phyloP scores from a whole-genome alignment of 176 grass and related monocot genomes.

The Bolboschoenus planiculmis region DNA sequence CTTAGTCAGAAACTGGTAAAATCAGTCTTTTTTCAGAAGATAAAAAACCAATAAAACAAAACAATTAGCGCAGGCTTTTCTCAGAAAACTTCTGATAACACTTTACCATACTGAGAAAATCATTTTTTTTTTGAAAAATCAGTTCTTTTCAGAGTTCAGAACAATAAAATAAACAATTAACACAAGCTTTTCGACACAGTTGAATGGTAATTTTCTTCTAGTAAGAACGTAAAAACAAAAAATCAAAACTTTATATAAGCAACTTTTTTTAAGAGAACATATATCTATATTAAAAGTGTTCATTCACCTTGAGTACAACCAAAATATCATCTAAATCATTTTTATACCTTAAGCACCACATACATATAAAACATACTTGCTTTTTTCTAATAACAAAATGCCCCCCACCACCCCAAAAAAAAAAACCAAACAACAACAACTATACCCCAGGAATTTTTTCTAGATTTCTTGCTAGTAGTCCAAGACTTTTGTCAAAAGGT shows the following conservation, averaged over 20 bases:
- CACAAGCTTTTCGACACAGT: not conserved
- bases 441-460: not conserved
- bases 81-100: not conserved
- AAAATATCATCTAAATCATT: conserved; percentile 14
- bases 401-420: too few species aligned
- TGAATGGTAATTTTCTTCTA: not conserved
- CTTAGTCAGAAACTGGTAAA: conserved; percentile 1
- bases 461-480: conserved; percentile 23
- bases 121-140: too few species aligned
- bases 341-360: not conserved
- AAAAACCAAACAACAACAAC: too few species aligned
- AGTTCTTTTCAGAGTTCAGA: conserved; percentile 22
- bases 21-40: not conserved
- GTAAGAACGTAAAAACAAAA: not conserved
- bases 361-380: conserved; percentile 9
- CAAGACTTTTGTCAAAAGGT: not conserved
- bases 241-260: conserved; percentile 13
- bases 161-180: conserved; percentile 9
- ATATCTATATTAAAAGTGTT: not conserved
- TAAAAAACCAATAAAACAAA: conserved; percentile 22
- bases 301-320: not conserved
- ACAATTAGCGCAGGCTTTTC: not conserved
- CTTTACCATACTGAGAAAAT: not conserved
- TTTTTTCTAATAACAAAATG: conserved; percentile 17
- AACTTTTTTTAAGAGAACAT: not conserved